phyloP scores from a whole-genome alignment of 768 basidiomycete species.

The Macrocybe gigantea region DNA sequence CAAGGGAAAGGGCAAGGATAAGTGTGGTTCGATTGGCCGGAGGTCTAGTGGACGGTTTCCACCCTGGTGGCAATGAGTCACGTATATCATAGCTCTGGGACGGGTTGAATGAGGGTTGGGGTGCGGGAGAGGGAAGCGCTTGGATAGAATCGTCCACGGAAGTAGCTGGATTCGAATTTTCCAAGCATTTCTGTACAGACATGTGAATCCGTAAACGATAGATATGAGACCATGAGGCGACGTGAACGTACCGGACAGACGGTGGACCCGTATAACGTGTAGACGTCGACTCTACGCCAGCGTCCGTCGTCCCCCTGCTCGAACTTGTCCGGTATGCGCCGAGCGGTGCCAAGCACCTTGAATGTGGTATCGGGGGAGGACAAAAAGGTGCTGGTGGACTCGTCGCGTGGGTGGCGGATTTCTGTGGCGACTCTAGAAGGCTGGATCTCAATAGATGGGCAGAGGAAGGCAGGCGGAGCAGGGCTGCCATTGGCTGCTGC shows the following conservation, averaged over 20 bases:
- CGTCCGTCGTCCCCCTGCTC: constrained; percentile 43
- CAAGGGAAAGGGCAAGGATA: constrained; percentile 54
- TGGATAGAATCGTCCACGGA: constrained; percentile 28
- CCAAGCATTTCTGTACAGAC: constrained; percentile 15
- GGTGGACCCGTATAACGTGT: constrained; percentile 69
- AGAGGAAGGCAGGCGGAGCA: constrained; percentile 55
- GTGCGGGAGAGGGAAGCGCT: constrained; percentile 12
- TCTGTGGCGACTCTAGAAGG: neutral
- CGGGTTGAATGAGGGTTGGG: constrained; percentile 12
- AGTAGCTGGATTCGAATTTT: constrained; percentile 18
- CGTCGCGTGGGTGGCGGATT: constrained; percentile 1
- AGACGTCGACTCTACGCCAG: constrained; percentile 51
- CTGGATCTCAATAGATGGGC: constrained; percentile 35
- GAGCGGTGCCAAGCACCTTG: constrained; percentile 7
- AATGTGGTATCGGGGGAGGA: constrained; percentile 11
- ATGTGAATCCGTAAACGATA: neutral
- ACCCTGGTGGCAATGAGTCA: constrained; percentile 48
- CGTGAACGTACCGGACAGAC: constrained; percentile 44
- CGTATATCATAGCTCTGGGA: constrained; percentile 22
- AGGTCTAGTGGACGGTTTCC: constrained; percentile 25
- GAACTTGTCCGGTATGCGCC: constrained; percentile 50
- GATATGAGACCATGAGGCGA: neutral
- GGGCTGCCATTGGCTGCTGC: constrained; percentile 42
- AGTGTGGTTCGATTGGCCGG: constrained; percentile 32
- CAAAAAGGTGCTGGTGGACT: constrained; percentile 4